Evolutionary conservation across 2,329 filamentous ascomycete genomes (phyloP).

Genomic region (Whalleya microplaca): DNA sequence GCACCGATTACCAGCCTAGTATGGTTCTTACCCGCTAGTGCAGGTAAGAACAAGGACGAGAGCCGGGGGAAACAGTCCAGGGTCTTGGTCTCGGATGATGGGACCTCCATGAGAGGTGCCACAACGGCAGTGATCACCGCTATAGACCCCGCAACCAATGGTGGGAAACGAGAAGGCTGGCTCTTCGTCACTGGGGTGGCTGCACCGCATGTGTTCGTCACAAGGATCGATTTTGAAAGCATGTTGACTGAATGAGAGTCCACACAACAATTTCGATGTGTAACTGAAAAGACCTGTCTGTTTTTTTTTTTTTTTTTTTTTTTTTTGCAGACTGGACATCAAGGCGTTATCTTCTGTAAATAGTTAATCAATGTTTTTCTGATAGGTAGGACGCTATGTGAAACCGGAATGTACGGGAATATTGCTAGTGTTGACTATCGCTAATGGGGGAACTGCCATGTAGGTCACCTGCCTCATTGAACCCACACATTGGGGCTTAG

Average conservation of each 20-base stretch:
- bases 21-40: constrained; percentile 41
- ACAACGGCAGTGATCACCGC: constrained; percentile 58
- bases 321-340: too few relatives aligned
- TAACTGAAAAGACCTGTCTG: too few relatives aligned
- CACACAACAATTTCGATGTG: background rate
- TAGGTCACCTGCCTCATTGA: too few relatives aligned
- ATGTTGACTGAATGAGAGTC: background rate
- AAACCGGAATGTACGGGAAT: too few relatives aligned
- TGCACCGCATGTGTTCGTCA: constrained; percentile 52
- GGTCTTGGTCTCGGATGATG: constrained; percentile 62
- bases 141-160: constrained; percentile 50
- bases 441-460: too few relatives aligned
- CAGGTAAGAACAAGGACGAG: constrained; percentile 10
- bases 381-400: too few relatives aligned
- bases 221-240: constrained; percentile 52
- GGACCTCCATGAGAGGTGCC: constrained; percentile 50
- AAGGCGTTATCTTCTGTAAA: too few relatives aligned
- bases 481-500: too few relatives aligned
- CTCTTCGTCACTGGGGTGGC: constrained; percentile 61
- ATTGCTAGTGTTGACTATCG: too few relatives aligned
- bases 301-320: too few relatives aligned
- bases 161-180: constrained; percentile 54
- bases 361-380: too few relatives aligned
- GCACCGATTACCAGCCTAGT: constrained; percentile 48
- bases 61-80: constrained; percentile 45